A percentile compares a stretch with the other conserved stretches of the same genome.
Conservation (phyloP, 1,284 basidiomycete genomes). For the Leccinum griseonigrum region DNA sequence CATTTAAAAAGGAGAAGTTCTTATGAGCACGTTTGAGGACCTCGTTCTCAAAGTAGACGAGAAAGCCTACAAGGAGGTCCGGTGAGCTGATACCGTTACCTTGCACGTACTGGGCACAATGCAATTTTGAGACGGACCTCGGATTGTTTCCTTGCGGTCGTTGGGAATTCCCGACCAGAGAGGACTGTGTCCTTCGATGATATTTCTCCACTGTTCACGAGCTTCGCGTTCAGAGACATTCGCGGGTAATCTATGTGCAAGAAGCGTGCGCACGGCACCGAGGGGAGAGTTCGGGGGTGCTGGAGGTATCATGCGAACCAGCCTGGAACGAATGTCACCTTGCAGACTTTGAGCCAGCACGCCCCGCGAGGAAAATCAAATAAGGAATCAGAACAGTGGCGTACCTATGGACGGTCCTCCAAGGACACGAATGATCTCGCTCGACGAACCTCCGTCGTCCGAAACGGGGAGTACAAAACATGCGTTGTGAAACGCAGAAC, state of each 20-base stretch:
- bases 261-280: constrained; percentile 69
- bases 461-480: constrained; percentile 81
- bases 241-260: constrained; percentile 79
- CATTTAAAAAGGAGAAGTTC: constrained; percentile 87
- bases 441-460: constrained; percentile 84
- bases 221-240: constrained; percentile 69
- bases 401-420: constrained; percentile 80
- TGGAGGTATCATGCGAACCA: constrained; percentile 77
- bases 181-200: constrained; percentile 84
- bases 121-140: constrained; percentile 48
- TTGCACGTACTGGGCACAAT: constrained; percentile 3
- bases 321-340: constrained; percentile 82
- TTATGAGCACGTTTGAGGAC: constrained; percentile 87
- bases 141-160: constrained; percentile 89
- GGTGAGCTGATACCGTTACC: background rate
- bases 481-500: constrained; percentile 66
- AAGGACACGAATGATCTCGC: constrained; percentile 80
- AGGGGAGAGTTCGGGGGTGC: constrained; percentile 57
- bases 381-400: constrained; percentile 3
- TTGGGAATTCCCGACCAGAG: constrained; percentile 90
- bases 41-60: constrained; percentile 89
- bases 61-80: constrained; percentile 57
- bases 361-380: constrained; percentile 4
- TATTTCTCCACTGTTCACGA: constrained; percentile 88
- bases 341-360: constrained; percentile 11